Evolutionary conservation across 73 alveolate genomes (phyloP), one percentile per base, ranked within the genome.

Genomic region (Halteria grandinella): DNA sequence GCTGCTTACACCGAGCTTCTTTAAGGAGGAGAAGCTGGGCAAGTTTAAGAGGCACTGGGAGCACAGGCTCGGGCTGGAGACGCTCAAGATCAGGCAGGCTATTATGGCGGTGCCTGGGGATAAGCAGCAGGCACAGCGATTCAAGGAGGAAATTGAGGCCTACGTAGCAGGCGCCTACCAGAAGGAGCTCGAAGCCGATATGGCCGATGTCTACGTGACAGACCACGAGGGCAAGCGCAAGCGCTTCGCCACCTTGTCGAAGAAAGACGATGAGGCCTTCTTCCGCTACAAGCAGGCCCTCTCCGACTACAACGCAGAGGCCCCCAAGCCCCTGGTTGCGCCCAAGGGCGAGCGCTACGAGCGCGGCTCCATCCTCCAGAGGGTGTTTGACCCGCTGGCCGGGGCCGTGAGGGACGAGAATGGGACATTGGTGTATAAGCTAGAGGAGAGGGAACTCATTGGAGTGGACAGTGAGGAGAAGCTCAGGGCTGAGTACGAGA

Each of bases 221-320:
- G 75, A 78, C 52, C 73, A 66, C 18, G 25, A 25, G 0, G 76
- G 62, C 1, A 33, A 28, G 29, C 31, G 2, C 31, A 64, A 29
- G 54, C 44, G 32, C 27, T 23, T 31, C 12, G 32, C 7, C 37
- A 78, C 89, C 1, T 17, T 10, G 17, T 24, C 32, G 7, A 15
- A 62, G 14, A 43, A 28, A 0, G 89, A 78, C 34, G 89, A 78
- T 40, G 75, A 45, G 6, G 25, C 62, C 14, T 49, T 64, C 31
- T 78, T 34, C 53, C 21, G 31, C 27, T 78, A 78, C 66, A 31
- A 32, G 15, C 53, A 49, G 32, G 24, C 50, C 5, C 54, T 78
- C 15, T 14, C 39, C 11, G 88, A 76, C 32, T 76, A 50, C 59
- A 40, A 64, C 37, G 21, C 70, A 17, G 51, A 32, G 7, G 54